phyloP scores from a whole-genome alignment of 768 basidiomycete species.

The Hygrophorus russula region DNA sequence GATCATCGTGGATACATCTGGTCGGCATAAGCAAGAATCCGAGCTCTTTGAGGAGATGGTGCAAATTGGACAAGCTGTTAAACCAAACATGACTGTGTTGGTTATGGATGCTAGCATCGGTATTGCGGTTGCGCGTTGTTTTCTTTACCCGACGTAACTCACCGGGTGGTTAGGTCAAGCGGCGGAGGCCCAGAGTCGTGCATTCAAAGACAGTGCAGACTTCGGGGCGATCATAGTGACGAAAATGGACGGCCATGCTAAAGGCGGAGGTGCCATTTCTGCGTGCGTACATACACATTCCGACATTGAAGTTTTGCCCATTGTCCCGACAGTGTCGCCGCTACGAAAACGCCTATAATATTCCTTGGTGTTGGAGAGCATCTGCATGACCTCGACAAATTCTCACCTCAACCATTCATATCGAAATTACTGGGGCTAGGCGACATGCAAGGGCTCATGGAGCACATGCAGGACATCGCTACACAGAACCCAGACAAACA shows the following conservation, averaged over 20 bases:
- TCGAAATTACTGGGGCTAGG: constrained; percentile 93
- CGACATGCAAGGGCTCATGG: constrained; percentile 94
- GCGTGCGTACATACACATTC: constrained; percentile 50
- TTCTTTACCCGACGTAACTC: neutral
- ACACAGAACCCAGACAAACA: constrained; percentile 92
- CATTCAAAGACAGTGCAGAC: constrained; percentile 95
- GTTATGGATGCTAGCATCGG: constrained; percentile 96
- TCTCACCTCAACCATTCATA: constrained; percentile 94
- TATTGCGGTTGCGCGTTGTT: constrained; percentile 16
- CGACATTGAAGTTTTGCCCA: neutral
- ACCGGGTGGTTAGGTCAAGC: constrained; percentile 62
- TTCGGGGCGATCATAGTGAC: constrained; percentile 99
- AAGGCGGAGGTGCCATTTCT: constrained; percentile 97
- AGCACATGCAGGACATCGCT: constrained; percentile 96
- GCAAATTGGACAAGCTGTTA: constrained; percentile 87
- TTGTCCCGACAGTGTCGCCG: constrained; percentile 66
- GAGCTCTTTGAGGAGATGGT: constrained; percentile 98
- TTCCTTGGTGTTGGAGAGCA: constrained; percentile 98
- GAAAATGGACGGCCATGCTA: constrained; percentile 99
- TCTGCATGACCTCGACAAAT: constrained; percentile 91
- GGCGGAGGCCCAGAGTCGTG: constrained; percentile 89
- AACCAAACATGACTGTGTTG: constrained; percentile 93
- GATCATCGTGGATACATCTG: constrained; percentile 97
- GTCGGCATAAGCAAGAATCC: constrained; percentile 92
- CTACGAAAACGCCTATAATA: constrained; percentile 95